Conservation (phyloP, 805 yeast species). For the Ogataea siamensis region DNA sequence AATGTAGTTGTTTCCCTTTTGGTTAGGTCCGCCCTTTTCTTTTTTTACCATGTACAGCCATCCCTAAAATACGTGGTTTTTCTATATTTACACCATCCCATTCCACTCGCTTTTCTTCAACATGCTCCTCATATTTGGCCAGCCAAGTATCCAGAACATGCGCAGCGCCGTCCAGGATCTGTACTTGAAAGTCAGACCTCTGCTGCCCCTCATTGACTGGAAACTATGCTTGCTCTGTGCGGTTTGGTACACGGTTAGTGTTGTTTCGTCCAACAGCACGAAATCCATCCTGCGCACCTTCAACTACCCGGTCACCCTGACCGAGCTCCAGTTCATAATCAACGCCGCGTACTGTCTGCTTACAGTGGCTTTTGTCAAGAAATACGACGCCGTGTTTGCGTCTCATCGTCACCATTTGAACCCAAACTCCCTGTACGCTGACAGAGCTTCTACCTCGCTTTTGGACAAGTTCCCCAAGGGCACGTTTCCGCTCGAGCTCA, state of each 20-base stretch:
- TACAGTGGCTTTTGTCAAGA: constrained; percentile 26
- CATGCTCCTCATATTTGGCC: constrained; percentile 21
- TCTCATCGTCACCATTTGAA: constrained; percentile 29
- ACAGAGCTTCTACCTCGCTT: constrained; percentile 18
- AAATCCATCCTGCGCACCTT: constrained; percentile 70
- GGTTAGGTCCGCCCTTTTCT: constrained; percentile 1
- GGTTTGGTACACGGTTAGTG: constrained; percentile 78
- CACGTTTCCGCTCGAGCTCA: constrained; percentile 43
- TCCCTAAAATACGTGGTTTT: constrained; percentile 1
- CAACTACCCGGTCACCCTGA: constrained; percentile 81
- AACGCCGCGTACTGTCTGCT: constrained; percentile 60
- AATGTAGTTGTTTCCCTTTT: constrained; percentile 1
- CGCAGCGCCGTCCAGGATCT: constrained; percentile 12
- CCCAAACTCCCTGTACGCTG: constrained; percentile 35
- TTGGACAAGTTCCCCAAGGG: constrained; percentile 44
- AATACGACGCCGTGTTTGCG: constrained; percentile 35
- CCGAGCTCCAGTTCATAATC: constrained; percentile 80
- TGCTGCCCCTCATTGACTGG: constrained; percentile 29
- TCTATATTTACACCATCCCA: not conserved
- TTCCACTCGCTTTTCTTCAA: constrained; percentile 5
- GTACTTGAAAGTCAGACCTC: constrained; percentile 8
- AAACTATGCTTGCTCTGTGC: constrained; percentile 49
- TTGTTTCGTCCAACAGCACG: constrained; percentile 77
- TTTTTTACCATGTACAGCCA: constrained; percentile 8
- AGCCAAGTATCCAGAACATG: constrained; percentile 10